A percentile compares a stretch with the other conserved stretches of the same genome.
These are phyloP conservation scores for Stagonosporopsis vannaccii DNA, from an alignment of 2,329 filamentous ascomycete species.

Conservation along the genomic window DNA sequence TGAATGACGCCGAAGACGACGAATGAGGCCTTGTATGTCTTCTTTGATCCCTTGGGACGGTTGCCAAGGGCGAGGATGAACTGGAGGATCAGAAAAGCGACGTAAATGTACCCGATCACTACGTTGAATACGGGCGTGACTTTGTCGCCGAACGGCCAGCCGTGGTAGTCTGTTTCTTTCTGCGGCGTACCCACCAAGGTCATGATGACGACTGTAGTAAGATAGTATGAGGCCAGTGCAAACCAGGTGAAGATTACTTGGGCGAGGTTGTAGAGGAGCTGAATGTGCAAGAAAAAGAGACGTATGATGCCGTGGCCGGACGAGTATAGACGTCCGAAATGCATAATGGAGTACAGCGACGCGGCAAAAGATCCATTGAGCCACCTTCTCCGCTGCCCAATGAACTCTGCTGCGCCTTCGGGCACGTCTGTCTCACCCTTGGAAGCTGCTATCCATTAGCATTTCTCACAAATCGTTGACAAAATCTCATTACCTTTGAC, in stretches of 20 bases:
- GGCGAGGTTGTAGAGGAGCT: constrained; percentile 89
- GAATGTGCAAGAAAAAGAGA: constrained; percentile 96
- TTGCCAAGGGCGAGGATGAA: constrained; percentile 95
- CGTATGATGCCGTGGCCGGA: constrained; percentile 92
- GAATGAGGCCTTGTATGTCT: constrained; percentile 87
- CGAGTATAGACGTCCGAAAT: constrained; percentile 96
- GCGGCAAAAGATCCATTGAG: constrained; percentile 96
- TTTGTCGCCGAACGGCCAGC: constrained; percentile 83
- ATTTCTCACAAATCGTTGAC: no score
- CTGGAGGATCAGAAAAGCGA: constrained; percentile 86
- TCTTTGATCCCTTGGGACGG: constrained; percentile 87
- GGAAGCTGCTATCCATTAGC: constrained; percentile 73
- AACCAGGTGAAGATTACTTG: constrained; percentile 88
- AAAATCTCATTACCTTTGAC: neutral
- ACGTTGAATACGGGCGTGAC: constrained; percentile 89
- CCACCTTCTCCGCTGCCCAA: constrained; percentile 94
- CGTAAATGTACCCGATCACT: constrained; percentile 84
- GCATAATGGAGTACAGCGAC: constrained; percentile 93
- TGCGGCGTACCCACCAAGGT: constrained; percentile 74
- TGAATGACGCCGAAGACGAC: constrained; percentile 84
- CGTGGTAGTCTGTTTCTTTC: constrained; percentile 56
- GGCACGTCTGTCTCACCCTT: constrained; percentile 98
- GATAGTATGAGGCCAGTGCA: constrained; percentile 78
- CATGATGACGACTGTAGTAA: constrained; percentile 94
- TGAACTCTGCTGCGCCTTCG: constrained; percentile 92